Base-by-base conservation (phyloP, 768 basidiomycete genomes). In the Russula sp. region DNA sequence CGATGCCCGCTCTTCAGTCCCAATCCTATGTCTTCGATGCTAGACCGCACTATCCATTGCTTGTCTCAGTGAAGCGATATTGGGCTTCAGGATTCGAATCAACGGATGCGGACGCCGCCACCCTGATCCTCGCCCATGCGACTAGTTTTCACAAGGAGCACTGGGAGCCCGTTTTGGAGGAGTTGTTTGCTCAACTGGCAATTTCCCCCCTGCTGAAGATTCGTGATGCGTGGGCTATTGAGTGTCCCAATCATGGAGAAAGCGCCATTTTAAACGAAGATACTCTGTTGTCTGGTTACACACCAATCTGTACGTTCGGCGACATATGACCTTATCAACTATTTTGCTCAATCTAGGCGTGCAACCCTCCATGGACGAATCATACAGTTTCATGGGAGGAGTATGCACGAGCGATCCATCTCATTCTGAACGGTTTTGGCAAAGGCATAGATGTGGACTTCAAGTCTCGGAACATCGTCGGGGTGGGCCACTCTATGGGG, bases 401-500 rank as follows among this genome's bases (percentile, higher is more conserved):
- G 50, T 83, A 81, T 56, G 78, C 72, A 0, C 74, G 81, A 1
- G 70, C 70, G 7, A 70, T 83, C 0, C 79, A 84, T 61, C 69
- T 76, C 2, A 77, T 85, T 50, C 70, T 84, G 5, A 70, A 77
- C 1, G 80, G 81, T 0, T 69, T 76, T 6, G 82, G 82, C 0
- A 75, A 68, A 29, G 81, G 81, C 20, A 71, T 81, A 18, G 73
- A 79, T 43, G 73, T 80, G n/a, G 78, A 82, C 64, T 82, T 83
- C 60, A 71, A 67, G 20, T 73, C 67, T n/a, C 79, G 75, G 18
- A 78, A 71, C 16, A 69, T 84, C 5, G 76, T 83, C 16, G 80
- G 78, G 3, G 71, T 84, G 16, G 83, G 80, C 0, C 82, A 84
- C 66, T 84, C 82, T 0, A 81, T 83, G 79, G 81, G 82, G 8